Evolutionary conservation across 495 filamentous ascomycete species (phyloP), one percentile per base, ranked within the genome.

Genomic region (Penicillium lagena): DNA sequence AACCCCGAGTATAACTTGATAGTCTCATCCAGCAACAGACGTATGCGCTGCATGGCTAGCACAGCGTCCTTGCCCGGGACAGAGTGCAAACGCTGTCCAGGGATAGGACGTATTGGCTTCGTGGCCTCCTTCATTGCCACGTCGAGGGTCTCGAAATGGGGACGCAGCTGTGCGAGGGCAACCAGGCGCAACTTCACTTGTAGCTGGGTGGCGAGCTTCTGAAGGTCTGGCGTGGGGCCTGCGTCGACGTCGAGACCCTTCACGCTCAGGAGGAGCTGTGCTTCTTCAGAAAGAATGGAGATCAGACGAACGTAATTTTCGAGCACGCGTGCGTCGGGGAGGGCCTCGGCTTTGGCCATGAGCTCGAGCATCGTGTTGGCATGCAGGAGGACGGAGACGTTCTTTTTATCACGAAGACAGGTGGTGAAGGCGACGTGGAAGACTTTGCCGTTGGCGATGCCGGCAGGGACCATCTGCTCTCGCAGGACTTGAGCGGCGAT

Each of bases 401-500:
- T 95, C 17, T 77, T 75, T 46, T 75, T 78, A 66, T 95, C 87
- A 34, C 83, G 71, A 13, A 70, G 66, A 58, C 89, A 95, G 35
- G 72, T 66, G 33, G 67, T 71, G 58, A 95, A 75, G 28, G 82
- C 88, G 32, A 88, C 77, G 39, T 80, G 78, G 64, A 91, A 87
- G 12, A 77, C 79, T 37, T 77, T 76, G 5, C 60, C 49, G 12
- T 59, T 62, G 13, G 75, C 42, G 27, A 67, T 31, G 7, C 62
- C 51, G 3, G 45, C 39, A 7, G 74, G 69, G 7, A 61, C 15
- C 43, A 73, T 56, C 39, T 72, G 60, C n/a, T 75, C 56, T 7
- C 62, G 56, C n/a, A 95, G 49, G 5, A 82, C 46, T 1, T 71
- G 59, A 33, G 80, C 69, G 1, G 78, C 64, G 39, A 72, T 60